A percentile compares a stretch with the other conserved stretches of the same genome.
phyloP scores from a whole-genome alignment of 192 early-diverging fungal genomes.

The Mortierella antarctica region DNA sequence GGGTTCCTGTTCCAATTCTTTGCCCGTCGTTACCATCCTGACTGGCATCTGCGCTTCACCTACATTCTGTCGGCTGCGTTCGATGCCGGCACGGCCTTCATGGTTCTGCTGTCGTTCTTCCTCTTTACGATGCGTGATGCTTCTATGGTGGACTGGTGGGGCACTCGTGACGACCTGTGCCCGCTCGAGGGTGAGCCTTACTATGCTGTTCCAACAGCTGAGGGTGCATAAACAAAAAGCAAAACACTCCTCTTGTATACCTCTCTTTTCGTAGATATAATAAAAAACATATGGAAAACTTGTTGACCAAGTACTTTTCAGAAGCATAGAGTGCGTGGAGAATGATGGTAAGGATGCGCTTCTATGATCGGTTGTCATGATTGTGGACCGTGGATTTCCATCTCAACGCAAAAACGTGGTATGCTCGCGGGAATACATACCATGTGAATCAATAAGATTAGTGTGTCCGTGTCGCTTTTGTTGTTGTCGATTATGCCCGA shows the following conservation, averaged over 20 bases:
- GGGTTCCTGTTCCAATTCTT: conserved; percentile 66
- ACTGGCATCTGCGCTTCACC: conserved; percentile 73
- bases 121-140: conserved; percentile 27
- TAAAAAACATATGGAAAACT: not conserved
- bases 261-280: not conserved
- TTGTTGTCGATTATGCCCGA: no score
- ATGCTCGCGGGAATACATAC: no score
- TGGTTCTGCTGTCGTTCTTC: conserved; percentile 43
- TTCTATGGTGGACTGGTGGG: conserved; percentile 28
- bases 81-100: conserved; percentile 66
- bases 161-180: conserved; percentile 16
- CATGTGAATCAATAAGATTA: no score
- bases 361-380: no score
- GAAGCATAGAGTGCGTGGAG: no score
- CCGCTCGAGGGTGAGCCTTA: conserved; percentile 23
- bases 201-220: not conserved
- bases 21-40: conserved; percentile 57
- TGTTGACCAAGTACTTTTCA: no score
- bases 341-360: no score
- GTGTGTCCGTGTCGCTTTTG: no score
- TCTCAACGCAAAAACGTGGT: no score
- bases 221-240: not conserved
- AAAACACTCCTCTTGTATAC: not conserved
- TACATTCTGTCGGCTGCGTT: conserved; percentile 73
- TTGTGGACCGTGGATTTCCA: no score